phyloP scores from a whole-genome alignment of 2,329 filamentous ascomycete genomes.

The Colletotrichum kahawae region DNA sequence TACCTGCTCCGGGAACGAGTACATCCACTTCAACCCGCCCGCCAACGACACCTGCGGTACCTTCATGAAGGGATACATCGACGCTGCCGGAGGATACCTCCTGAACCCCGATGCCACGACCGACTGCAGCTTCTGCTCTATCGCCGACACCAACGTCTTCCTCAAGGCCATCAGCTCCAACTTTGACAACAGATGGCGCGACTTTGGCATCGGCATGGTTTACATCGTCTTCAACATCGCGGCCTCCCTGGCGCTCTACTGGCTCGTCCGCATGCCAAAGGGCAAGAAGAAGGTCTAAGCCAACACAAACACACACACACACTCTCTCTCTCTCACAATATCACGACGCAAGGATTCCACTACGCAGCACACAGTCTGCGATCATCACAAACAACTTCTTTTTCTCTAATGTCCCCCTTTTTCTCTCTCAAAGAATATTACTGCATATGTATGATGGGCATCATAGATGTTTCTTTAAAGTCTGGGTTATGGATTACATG shows the following conservation, averaged over 20 bases:
- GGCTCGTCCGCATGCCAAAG: constrained; percentile 40
- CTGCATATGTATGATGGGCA: background rate
- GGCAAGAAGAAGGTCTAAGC: constrained; percentile 20
- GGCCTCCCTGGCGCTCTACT: constrained; percentile 54
- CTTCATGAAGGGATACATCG: constrained; percentile 53
- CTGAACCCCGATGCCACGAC: constrained; percentile 44
- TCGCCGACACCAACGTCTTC: constrained; percentile 42
- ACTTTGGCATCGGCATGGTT: constrained; percentile 59
- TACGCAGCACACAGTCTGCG: background rate
- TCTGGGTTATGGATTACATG: background rate
- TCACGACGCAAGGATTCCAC: background rate
- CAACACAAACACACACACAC: background rate
- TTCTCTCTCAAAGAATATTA: background rate
- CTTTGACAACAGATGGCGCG: constrained; percentile 57
- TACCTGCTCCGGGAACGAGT: constrained; percentile 39
- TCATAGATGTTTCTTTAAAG: background rate
- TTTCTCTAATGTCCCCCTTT: background rate
- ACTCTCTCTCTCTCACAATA: background rate
- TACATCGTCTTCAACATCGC: constrained; percentile 56
- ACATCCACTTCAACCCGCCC: constrained; percentile 60
- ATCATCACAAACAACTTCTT: background rate
- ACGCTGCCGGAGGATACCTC: constrained; percentile 50
- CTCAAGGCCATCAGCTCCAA: constrained; percentile 43
- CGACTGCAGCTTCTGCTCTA: constrained; percentile 49
- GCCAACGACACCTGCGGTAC: constrained; percentile 45